Percentiles rank a stretch among this genome's conserved stretches.
Conservation (phyloP, 192 early-diverging fungal species). For the Coemansia sp. region DNA sequence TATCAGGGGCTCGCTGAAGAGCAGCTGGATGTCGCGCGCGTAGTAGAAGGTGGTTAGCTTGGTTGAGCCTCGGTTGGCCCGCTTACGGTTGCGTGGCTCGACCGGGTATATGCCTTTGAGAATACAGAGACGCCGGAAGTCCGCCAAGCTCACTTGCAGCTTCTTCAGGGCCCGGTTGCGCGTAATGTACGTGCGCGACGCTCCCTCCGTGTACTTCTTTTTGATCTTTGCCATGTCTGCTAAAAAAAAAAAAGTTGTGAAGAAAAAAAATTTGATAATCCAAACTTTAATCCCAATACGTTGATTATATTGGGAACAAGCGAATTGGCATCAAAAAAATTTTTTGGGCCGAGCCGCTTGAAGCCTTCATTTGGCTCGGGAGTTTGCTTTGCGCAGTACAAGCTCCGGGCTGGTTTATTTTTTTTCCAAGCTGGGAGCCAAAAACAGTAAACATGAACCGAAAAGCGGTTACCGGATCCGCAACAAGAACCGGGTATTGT, state of each 20-base stretch:
- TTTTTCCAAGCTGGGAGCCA: neutral
- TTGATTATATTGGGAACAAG: no score
- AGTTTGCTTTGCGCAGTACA: no score
- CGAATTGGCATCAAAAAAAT: no score
- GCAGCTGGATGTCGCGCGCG: constrained; percentile 92
- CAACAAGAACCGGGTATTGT: no score
- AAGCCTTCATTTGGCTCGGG: no score
- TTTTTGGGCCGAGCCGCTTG: no score
- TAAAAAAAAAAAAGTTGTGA: constrained; percentile 7
- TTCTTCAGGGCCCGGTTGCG: constrained; percentile 88
- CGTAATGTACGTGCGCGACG: constrained; percentile 86
- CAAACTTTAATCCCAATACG: neutral
- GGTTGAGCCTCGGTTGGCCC: constrained; percentile 85
- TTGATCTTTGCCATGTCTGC: constrained; percentile 41
- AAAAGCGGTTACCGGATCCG: no score
- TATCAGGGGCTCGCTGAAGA: constrained; percentile 92
- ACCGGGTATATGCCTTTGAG: constrained; percentile 98
- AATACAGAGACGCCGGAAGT: constrained; percentile 97
- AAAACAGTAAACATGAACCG: constrained; percentile 1
- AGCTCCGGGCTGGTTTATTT: no score
- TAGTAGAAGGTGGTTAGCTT: constrained; percentile 91
- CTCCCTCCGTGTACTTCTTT: constrained; percentile 88
- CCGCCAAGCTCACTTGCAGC: constrained; percentile 89
- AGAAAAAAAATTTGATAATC: constrained; percentile 2
- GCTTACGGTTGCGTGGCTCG: constrained; percentile 91